Percentiles rank a stretch among this genome's conserved stretches.
Evolutionary conservation across 257 asterid genomes (phyloP).

Genomic region (Solanum commersonii): DNA sequence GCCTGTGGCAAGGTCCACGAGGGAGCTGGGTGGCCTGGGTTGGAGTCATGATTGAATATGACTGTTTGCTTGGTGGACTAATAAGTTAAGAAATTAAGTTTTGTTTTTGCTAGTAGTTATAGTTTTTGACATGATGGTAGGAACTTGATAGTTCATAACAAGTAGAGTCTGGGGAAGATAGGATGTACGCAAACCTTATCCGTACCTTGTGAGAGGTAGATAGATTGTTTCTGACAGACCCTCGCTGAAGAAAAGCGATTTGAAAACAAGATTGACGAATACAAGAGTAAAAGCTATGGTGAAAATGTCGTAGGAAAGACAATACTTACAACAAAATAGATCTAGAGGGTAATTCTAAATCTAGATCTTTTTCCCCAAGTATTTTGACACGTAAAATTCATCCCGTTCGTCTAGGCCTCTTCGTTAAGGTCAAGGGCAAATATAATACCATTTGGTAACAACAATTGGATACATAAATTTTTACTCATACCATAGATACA

Average conservation of each 20-base stretch:
- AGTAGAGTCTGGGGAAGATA: too few species aligned
- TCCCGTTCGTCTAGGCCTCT: background rate
- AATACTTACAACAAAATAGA: background rate
- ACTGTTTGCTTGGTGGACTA: background rate
- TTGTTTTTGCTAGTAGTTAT: background rate
- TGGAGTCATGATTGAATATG: background rate
- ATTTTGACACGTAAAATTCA: background rate
- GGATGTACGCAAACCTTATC: rapidly evolving
- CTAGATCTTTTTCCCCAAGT: too few species aligned
- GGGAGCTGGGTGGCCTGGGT: background rate
- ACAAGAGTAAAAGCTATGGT: background rate
- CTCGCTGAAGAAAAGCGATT: too few species aligned
- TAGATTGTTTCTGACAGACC: too few species aligned
- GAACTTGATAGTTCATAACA: background rate
- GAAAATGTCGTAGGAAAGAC: background rate
- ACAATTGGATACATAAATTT: background rate
- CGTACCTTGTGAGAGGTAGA: background rate
- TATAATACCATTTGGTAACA: background rate
- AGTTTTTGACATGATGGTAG: background rate
- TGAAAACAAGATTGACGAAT: background rate
- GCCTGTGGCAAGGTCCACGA: background rate
- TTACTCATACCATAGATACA: background rate
- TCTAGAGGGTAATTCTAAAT: background rate
- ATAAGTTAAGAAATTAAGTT: too few species aligned
- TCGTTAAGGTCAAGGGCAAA: background rate